Evolutionary conservation across 2,329 filamentous ascomycete species (phyloP).

Genomic region (Neurospora crassa): DNA sequence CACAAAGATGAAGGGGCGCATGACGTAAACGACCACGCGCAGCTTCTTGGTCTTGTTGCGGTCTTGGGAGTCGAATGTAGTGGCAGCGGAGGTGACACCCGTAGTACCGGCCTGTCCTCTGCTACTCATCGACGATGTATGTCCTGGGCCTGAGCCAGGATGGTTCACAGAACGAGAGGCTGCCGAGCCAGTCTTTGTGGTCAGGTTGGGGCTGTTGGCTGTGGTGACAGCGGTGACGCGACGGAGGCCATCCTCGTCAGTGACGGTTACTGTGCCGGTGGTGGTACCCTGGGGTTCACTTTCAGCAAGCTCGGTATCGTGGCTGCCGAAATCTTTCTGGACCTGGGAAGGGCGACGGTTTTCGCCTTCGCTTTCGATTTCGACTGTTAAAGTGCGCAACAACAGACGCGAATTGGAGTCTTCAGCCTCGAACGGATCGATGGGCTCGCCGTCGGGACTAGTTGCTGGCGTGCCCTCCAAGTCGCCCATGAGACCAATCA

Average conservation of each 20-base stretch:
- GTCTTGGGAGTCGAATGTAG: slow-evolving; percentile 36
- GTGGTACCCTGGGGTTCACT: background rate
- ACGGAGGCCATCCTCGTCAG: slow-evolving; percentile 18
- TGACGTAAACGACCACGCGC: slow-evolving; percentile 63
- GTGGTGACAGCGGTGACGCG: background rate
- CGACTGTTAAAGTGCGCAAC: slow-evolving; percentile 58
- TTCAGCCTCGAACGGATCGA: slow-evolving; percentile 22
- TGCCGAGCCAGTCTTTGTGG: background rate
- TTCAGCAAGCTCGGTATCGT: slow-evolving; percentile 20
- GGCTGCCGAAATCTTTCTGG: slow-evolving; percentile 35
- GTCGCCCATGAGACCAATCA: slow-evolving; percentile 60
- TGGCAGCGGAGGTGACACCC: slow-evolving; percentile 2
- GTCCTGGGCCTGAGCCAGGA: background rate
- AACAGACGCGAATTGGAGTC: slow-evolving; percentile 44
- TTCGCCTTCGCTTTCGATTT: slow-evolving; percentile 39
- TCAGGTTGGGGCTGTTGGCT: background rate
- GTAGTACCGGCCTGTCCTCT: background rate
- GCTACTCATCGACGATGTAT: background rate
- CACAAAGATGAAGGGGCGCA: slow-evolving; percentile 67
- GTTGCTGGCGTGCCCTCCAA: slow-evolving; percentile 36
- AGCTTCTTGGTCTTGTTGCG: slow-evolving; percentile 47
- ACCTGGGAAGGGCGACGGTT: slow-evolving; percentile 34
- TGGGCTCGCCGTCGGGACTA: slow-evolving; percentile 23
- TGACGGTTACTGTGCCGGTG: slow-evolving; percentile 7
- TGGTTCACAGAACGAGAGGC: background rate